phyloP scores from a whole-genome alignment of 2,329 filamentous ascomycete genomes.

The Scortechinia acanthostroma region DNA sequence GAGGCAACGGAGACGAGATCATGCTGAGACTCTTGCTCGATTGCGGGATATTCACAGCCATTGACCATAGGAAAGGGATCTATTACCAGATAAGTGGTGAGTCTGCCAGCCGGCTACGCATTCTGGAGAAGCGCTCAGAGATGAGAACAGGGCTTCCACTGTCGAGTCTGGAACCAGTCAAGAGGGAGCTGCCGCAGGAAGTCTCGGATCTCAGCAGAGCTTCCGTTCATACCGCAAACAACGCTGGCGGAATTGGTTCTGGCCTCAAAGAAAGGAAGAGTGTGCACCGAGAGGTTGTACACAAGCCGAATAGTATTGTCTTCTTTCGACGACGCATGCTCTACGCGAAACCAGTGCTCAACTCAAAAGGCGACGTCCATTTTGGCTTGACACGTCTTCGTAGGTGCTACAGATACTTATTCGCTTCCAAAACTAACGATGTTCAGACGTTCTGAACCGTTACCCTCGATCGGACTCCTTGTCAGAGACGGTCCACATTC shows the following conservation, averaged over 20 bases:
- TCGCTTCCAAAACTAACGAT: too few relatives aligned
- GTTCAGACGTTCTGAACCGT: background rate
- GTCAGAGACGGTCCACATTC: constrained; percentile 41
- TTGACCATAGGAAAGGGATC: background rate
- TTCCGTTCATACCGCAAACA: too few relatives aligned
- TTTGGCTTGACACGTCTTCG: constrained; percentile 38
- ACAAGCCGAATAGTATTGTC: constrained; percentile 27
- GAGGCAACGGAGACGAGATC: background rate
- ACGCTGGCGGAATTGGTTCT: too few relatives aligned
- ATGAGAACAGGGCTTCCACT: too few relatives aligned
- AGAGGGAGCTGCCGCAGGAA: too few relatives aligned
- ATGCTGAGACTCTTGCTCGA: background rate
- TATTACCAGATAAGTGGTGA: background rate
- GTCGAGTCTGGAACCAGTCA: background rate
- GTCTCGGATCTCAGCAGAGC: too few relatives aligned
- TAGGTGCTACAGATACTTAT: too few relatives aligned
- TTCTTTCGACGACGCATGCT: constrained; percentile 58
- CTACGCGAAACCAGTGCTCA: constrained; percentile 47
- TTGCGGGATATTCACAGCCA: background rate
- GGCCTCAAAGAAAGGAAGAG: too few relatives aligned
- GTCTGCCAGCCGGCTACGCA: too few relatives aligned
- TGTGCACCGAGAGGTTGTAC: too few relatives aligned
- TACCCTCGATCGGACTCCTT: constrained; percentile 9
- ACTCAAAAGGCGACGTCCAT: constrained; percentile 36
- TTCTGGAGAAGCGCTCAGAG: too few relatives aligned